Evolutionary conservation across 2,329 filamentous ascomycete genomes (phyloP), one percentile per base, ranked within the genome.

Genomic region (Talaromyces atroroseus): DNA sequence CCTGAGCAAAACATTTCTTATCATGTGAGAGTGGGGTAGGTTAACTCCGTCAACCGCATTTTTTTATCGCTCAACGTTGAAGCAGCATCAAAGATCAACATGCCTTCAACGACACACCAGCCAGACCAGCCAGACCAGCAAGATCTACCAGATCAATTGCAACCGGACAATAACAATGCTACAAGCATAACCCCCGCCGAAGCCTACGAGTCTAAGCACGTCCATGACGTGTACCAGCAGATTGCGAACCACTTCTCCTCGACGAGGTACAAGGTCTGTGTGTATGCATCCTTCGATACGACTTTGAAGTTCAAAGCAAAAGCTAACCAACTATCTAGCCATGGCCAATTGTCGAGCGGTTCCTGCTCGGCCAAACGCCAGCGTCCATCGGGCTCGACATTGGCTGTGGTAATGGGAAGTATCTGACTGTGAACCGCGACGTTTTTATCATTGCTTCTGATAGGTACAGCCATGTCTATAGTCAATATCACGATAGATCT

Each of bases 331-430:
- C 21, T 16, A 57, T 36, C 32, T 60, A 87, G 83, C 91, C 94
- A 59, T 99, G 94, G 94, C 94, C 94, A 21, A 87, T 95, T 64
- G 89, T 97, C 56, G 83, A 91, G 60, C 78, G 78, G 36, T 97
- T 96, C 70, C 81, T 97, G 36, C 75, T 78, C 50, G 76, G 77
- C 32, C 82, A 88, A 49, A 69, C 79, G 0, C 75, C 84, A 12
- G 92, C 92, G 24, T 82, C 89, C 50, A 75, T 97, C 56, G 94
- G 94, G 10, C 80, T 96, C 32, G 94, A 99, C 73, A 80, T 97
- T 56, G 94, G 94, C 59, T 97, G 94, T 74, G 94, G 94, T 58
- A 99, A 99, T 75, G 94, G 94, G 63, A 97, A 97, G 78, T 96
- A 97, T 71, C 78, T 97, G 59, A 78, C 82, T 59, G 88, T 95